Conservation (phyloP, 2,329 filamentous ascomycete genomes). For the Penicillium crustosum region DNA sequence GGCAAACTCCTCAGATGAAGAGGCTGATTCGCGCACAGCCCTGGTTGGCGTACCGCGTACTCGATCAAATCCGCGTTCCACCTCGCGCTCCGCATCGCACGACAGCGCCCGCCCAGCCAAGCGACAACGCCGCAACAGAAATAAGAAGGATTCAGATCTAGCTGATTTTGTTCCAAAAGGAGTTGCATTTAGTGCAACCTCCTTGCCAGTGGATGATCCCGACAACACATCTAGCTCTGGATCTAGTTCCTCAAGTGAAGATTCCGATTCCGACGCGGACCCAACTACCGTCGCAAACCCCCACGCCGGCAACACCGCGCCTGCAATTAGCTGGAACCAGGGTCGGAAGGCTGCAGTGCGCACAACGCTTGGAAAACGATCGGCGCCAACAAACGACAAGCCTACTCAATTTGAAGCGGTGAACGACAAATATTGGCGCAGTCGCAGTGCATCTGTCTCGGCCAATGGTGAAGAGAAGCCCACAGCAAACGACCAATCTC, state of each 20-base stretch:
- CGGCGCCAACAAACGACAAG: slow-evolving; percentile 18
- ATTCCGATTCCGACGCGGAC: slow-evolving; percentile 11
- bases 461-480: slow-evolving; percentile 9
- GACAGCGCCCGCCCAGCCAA: slow-evolving; percentile 28
- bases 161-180: slow-evolving; percentile 42
- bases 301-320: slow-evolving; percentile 27
- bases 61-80: slow-evolving; percentile 24
- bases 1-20: slow-evolving; percentile 28
- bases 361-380: slow-evolving; percentile 41
- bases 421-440: slow-evolving; percentile 41
- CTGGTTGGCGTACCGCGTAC: slow-evolving; percentile 43
- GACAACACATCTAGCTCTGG: slow-evolving; percentile 35
- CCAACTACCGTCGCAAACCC: slow-evolving; percentile 18
- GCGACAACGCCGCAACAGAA: slow-evolving; percentile 30
- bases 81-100: slow-evolving; percentile 24
- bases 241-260: slow-evolving; percentile 18
- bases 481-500: background rate
- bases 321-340: slow-evolving; percentile 48
- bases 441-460: slow-evolving; percentile 35
- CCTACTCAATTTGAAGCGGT: slow-evolving; percentile 33
- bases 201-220: slow-evolving; percentile 37
- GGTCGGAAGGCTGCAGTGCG: slow-evolving; percentile 43
- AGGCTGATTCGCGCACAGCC: slow-evolving; percentile 50
- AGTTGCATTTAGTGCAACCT: slow-evolving; percentile 35
- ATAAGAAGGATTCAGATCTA: slow-evolving; percentile 25